phyloP scores from a whole-genome alignment of 2,329 filamentous ascomycete species.

The Neonectria punicea region DNA sequence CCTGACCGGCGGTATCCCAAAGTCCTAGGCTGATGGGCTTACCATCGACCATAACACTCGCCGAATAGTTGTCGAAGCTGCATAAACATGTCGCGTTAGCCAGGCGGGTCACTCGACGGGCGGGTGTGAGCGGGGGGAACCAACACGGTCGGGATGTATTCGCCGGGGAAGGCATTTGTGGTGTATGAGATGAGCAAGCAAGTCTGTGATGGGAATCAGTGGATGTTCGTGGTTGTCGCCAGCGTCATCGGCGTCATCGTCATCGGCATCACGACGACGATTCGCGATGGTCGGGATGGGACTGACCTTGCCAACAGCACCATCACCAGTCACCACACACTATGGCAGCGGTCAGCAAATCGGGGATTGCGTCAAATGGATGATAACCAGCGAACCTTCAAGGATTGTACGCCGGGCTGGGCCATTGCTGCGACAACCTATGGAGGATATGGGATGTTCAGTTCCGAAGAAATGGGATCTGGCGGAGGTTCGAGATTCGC shows the following conservation, averaged over 20 bases:
- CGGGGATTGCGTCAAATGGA: slow-evolving; percentile 30
- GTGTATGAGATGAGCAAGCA: slow-evolving; percentile 99
- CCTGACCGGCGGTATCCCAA: slow-evolving; percentile 98
- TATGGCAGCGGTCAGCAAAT: slow-evolving; percentile 56
- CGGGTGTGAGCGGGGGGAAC: slow-evolving; percentile 48
- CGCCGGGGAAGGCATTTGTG: slow-evolving; percentile 99
- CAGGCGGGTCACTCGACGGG: slow-evolving; percentile 1
- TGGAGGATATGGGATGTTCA: slow-evolving; percentile 16
- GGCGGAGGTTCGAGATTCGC: neutral
- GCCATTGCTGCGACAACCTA: slow-evolving; percentile 65
- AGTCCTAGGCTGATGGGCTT: slow-evolving; percentile 96
- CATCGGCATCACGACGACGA: slow-evolving; percentile 8
- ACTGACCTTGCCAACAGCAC: slow-evolving; percentile 95
- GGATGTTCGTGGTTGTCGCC: slow-evolving; percentile 14
- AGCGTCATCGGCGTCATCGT: neutral
- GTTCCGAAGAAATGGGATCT: slow-evolving; percentile 7
- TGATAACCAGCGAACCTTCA: slow-evolving; percentile 75
- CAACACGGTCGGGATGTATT: slow-evolving; percentile 99
- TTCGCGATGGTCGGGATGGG: slow-evolving; percentile 12
- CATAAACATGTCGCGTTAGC: slow-evolving; percentile 26
- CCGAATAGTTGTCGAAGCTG: slow-evolving; percentile 99
- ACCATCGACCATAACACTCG: slow-evolving; percentile 98
- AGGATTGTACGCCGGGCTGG: slow-evolving; percentile 85
- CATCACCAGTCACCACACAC: slow-evolving; percentile 99
- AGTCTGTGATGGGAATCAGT: slow-evolving; percentile 70